Evolutionary conservation across 495 filamentous ascomycete genomes (phyloP).

Genomic region (Penicillium chermesinum): DNA sequence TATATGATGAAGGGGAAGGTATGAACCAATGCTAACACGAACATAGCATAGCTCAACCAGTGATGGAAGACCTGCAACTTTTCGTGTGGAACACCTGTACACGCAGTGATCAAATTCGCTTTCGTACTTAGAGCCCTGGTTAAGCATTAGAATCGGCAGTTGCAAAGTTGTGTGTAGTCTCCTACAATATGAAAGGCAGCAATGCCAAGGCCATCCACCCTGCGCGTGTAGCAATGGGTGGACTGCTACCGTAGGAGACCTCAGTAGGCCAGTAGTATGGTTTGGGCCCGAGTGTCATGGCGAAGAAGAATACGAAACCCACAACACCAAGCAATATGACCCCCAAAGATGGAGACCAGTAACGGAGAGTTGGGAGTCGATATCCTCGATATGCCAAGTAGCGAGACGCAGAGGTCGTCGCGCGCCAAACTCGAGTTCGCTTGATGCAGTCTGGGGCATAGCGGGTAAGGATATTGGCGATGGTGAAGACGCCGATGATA

Average conservation of each 20-base stretch:
- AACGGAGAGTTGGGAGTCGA: slow-evolving; percentile 9
- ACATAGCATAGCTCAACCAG: slow-evolving; percentile 45
- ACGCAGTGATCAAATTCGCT: slow-evolving; percentile 39
- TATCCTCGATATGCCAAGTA: slow-evolving; percentile 25
- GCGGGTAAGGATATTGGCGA: slow-evolving; percentile 26
- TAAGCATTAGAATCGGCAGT: slow-evolving; percentile 1
- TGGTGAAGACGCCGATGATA: slow-evolving; percentile 41
- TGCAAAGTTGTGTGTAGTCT: background rate
- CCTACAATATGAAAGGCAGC: slow-evolving; percentile 46
- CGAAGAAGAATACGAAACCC: slow-evolving; percentile 24
- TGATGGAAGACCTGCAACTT: slow-evolving; percentile 41
- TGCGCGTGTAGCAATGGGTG: slow-evolving; percentile 47
- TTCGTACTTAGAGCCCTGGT: slow-evolving; percentile 29
- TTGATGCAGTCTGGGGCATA: slow-evolving; percentile 20
- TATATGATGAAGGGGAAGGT: slow-evolving; percentile 51
- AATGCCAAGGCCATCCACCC: slow-evolving; percentile 50
- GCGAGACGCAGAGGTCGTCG: slow-evolving; percentile 18
- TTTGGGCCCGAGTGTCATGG: slow-evolving; percentile 45
- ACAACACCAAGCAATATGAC: slow-evolving; percentile 19
- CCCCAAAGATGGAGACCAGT: slow-evolving; percentile 23
- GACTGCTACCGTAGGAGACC: slow-evolving; percentile 43
- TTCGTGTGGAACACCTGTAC: slow-evolving; percentile 51
- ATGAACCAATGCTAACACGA: slow-evolving; percentile 44
- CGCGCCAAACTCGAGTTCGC: slow-evolving; percentile 19
- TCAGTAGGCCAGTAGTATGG: slow-evolving; percentile 57